Percentiles rank a stretch among this genome's conserved stretches.
phyloP scores from a whole-genome alignment of 78 protist species.

The Planoprotostelium fungivorum region DNA sequence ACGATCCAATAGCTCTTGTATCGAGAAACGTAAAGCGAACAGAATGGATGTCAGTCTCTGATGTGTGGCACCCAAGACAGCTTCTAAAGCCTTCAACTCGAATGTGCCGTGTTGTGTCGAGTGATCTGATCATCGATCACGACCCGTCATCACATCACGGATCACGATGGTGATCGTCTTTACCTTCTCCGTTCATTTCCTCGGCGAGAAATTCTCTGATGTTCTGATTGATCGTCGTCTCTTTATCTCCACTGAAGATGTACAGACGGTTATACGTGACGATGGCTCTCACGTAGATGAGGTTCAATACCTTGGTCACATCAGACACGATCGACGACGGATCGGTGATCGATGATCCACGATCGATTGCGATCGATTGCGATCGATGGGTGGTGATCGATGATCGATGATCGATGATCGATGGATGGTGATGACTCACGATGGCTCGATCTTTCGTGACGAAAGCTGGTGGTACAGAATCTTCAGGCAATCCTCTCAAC shows the following conservation, averaged over 20 bases:
- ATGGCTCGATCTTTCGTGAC: not conserved
- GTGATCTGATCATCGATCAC: not conserved
- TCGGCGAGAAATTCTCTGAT: not conserved
- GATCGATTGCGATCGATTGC: too few species aligned
- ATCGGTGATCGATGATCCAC: too few species aligned
- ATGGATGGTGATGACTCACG: too few species aligned
- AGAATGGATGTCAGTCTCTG: not conserved
- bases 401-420: too few species aligned
- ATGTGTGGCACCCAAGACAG: not conserved
- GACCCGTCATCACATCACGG: too few species aligned
- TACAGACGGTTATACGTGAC: not conserved
- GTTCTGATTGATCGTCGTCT: not conserved
- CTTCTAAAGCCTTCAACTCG: not conserved
- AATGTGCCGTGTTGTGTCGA: not conserved
- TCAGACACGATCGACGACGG: too few species aligned
- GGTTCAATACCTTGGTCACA: too few species aligned
- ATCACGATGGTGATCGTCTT: too few species aligned
- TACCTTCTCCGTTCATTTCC: not conserved
- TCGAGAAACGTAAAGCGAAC: not conserved
- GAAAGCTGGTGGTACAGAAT: not conserved
- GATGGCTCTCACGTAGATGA: not conserved
- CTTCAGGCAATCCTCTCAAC: not conserved
- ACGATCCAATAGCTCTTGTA: not conserved
- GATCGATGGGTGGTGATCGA: too few species aligned
- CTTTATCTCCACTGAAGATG: not conserved